Base-by-base conservation (phyloP, 2,329 filamentous ascomycete species). In the Spiromastix sp. region DNA sequence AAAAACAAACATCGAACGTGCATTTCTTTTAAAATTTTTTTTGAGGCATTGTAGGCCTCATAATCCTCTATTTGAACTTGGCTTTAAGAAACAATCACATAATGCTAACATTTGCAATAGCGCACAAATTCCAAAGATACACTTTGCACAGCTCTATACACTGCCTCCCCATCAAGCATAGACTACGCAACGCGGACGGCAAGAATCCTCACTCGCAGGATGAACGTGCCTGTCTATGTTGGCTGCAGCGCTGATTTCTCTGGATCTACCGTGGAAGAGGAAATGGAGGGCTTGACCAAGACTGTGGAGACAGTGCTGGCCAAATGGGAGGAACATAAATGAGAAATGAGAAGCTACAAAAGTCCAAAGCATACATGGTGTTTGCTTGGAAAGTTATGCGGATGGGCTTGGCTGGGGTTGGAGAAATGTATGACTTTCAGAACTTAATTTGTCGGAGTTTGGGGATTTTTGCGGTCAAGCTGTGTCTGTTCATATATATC, bases 161-260 rank as follows among this genome's bases (percentile, higher is more conserved):
- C 52, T 12, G 74, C 75, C 0, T 74, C 80, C 19, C 77, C 85
- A 49, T 68, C 74, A 4, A 89, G 81, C 6, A 59, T 93, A 30
- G 91, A 96, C 57, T 93, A 95, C 55, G 81, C 89, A 2, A 84
- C 79, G 2, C 76, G 91, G 4, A 63, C 95, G 40, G 85, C 91
- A 1, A 91, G 84, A 56, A 71, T 94, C 2, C 61, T 96, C 10
- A 83, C 82, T n/a, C 74, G 77, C 36, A 80, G 75, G 47, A 73
- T 79, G 18, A 66, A 70, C 20, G 73, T 77, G 42, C 86, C 86
- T 1, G 79, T 84, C n/a, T 96, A 95, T 56, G 84, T 96, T 12
- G 84, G 84, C 15, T 93, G 84, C 54, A 94, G 86, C 21, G 77
- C 93, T 49, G 85, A 79, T 46, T 77, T 95, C 43, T 73, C 74